Percentiles rank a stretch among this genome's conserved stretches.
These are phyloP conservation scores for Achlya hypogyna DNA, from an alignment of 352 stramenopile genomes.

Conservation along the genomic window DNA sequence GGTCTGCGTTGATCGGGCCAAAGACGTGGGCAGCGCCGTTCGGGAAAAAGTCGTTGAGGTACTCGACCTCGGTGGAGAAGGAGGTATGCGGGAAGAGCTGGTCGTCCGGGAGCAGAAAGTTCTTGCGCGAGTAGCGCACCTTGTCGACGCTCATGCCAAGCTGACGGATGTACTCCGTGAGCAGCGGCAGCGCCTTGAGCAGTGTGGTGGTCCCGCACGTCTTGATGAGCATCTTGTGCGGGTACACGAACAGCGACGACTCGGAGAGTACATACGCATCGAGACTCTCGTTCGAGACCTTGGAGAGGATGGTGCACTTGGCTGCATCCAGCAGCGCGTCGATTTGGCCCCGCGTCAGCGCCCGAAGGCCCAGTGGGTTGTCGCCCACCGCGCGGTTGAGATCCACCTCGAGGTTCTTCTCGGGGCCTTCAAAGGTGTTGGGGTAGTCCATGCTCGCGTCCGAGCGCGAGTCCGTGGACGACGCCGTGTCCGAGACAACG, in stretches of 20 bases:
- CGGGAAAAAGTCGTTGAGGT: conserved; percentile 87
- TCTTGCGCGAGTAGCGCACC: conserved; percentile 98
- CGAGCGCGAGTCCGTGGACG: conserved; percentile 25
- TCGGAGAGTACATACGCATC: conserved; percentile 94
- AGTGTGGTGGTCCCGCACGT: conserved; percentile 99
- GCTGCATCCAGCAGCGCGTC: conserved; percentile 92
- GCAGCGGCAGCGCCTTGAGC: conserved; percentile 84
- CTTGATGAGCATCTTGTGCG: conserved; percentile 98
- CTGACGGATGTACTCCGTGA: conserved; percentile 70
- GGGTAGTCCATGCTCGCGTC: conserved; percentile 34
- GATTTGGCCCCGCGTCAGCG: conserved; percentile 78
- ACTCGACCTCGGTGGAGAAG: conserved; percentile 96
- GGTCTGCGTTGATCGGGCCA: conserved; percentile 94
- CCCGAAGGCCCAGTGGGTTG: conserved; percentile 81
- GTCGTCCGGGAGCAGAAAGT: conserved; percentile 98
- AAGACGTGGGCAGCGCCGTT: conserved; percentile 78
- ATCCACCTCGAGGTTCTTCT: conserved; percentile 96
- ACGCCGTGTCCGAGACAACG: conserved; percentile 1
- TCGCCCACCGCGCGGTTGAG: conserved; percentile 70
- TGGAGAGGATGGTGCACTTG: conserved; percentile 95
- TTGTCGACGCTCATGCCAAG: conserved; percentile 96
- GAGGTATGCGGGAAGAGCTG: conserved; percentile 95
- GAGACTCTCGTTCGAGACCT: conserved; percentile 94
- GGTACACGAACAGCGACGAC: conserved; percentile 98
- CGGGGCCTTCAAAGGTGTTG: conserved; percentile 95